phyloP scores from a whole-genome alignment of 164 flowering plant genomes.

The Vitis labrusca region DNA sequence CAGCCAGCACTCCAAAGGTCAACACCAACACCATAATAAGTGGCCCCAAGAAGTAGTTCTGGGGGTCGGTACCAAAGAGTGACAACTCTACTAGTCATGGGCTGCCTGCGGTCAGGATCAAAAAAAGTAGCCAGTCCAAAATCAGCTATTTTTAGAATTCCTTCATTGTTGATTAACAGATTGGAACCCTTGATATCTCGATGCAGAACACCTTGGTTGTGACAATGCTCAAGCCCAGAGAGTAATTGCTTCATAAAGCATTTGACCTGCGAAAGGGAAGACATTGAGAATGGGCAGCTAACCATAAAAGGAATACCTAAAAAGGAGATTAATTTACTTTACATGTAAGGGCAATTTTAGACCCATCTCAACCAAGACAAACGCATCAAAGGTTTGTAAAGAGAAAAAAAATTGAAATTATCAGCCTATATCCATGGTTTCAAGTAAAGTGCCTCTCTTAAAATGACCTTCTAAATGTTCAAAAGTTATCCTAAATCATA shows the following conservation, averaged over 20 bases:
- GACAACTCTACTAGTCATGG: constrained; percentile 92
- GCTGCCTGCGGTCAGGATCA: constrained; percentile 61
- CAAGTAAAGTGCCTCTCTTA: too few species aligned
- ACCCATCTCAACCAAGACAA: too few species aligned
- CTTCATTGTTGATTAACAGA: constrained; percentile 80
- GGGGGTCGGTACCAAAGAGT: constrained; percentile 99
- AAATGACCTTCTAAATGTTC: too few species aligned
- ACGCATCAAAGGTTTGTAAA: too few species aligned
- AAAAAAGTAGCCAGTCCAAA: constrained; percentile 85
- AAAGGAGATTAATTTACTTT: too few species aligned
- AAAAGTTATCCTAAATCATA: too few species aligned
- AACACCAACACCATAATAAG: constrained; percentile 76
- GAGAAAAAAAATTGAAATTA: too few species aligned
- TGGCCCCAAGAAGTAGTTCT: constrained; percentile 91
- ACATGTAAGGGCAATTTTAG: too few species aligned
- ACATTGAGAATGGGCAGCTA: background rate
- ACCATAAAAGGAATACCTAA: too few species aligned
- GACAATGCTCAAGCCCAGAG: constrained; percentile 94
- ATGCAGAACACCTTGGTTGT: constrained; percentile 72
- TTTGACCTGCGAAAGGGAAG: constrained; percentile 56
- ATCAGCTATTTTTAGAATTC: constrained; percentile 87
- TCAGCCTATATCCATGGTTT: too few species aligned
- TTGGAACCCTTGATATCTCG: constrained; percentile 96
- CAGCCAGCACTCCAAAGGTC: constrained; percentile 99
- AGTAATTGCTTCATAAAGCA: constrained; percentile 86